Evolutionary conservation across 2,329 filamentous ascomycete species (phyloP), one percentile per base, ranked within the genome.

Genomic region (Nemania diffusa): DNA sequence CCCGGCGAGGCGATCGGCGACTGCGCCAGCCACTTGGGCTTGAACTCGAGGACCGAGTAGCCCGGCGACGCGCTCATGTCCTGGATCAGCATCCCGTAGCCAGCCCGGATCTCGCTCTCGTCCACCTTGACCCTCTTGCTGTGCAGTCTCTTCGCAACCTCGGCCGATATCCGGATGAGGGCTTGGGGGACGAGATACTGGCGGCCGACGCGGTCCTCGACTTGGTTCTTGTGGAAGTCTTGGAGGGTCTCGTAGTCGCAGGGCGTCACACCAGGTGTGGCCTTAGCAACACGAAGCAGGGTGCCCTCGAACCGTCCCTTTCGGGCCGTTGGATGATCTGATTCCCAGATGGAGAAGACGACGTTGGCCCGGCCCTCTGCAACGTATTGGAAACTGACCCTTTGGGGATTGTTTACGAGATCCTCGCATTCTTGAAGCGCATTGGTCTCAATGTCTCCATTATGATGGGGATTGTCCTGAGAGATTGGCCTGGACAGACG

Each of bases 1-100:
- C 81, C 79, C 0, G 76, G 27, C 1, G 92, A 92, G 0, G 92
- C 92, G 42, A 87, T 89, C 3, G 90, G 91, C 1, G 92, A 94
- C 77, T 94, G 92, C 8, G 85, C 81, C 27, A 96, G 85, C 92
- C 92, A 96, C 79, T 96, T 96, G 15, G 92, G 92, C 77, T 96
- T 96, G 80, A 95, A 91, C 77, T 95, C 91, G 63, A 92, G 81
- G 34, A 91, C 69, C 13, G 79, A 72, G 57, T 82, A 78, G 46
- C 68, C 51, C 55, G 78, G 55, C 22, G 70, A 67, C 26, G 83
- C 81, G 2, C 84, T 86, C 91, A 95, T 94, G 74, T 94, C 91
- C 67, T 90, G 90, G 56, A 95, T 85, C 3, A 95, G 80, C 73
- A 93, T 87, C 5, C 89, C 92, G 74, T 88, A 86, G 71, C 91